A percentile compares a stretch with the other conserved stretches of the same genome.
These are phyloP conservation scores for Globisporangium sylvaticum DNA, from an alignment of 352 stramenopile species.

Conservation along the genomic window DNA sequence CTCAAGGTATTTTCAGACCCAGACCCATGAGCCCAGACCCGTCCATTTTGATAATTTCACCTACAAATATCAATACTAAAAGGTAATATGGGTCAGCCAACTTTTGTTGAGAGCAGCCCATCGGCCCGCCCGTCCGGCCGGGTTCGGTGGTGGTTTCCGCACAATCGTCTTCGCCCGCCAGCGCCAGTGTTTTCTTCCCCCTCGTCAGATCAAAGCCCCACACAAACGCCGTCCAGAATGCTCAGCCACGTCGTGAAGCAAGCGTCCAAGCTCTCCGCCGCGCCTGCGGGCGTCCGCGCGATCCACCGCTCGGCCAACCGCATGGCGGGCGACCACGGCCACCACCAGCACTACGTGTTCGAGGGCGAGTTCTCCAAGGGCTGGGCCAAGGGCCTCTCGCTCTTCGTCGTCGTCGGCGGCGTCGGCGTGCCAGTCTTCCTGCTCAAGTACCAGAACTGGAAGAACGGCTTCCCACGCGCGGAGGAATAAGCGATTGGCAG, in stretches of 20 bases:
- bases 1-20: too few relatives aligned
- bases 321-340: conserved; percentile 67
- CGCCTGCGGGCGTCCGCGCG: conserved; percentile 41
- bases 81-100: too few relatives aligned
- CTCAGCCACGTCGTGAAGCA: conserved; percentile 68
- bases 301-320: conserved; percentile 77
- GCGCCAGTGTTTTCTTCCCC: conserved; percentile 18
- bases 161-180: too few relatives aligned
- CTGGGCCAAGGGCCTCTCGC: conserved; percentile 46
- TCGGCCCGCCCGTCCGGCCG: too few relatives aligned
- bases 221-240: conserved; percentile 20
- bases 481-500: conserved; percentile 41
- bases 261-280: conserved; percentile 53
- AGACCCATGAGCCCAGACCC: too few relatives aligned
- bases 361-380: conserved; percentile 79
- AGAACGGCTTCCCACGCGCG: conserved; percentile 80
- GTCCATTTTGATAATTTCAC: too few relatives aligned
- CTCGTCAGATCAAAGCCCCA: conserved; percentile 5
- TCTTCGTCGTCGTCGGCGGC: conserved; percentile 67
- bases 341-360: conserved; percentile 86
- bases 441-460: conserved; percentile 87
- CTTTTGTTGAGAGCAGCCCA: too few relatives aligned
- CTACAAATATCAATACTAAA: too few relatives aligned
- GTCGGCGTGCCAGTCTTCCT: conserved; percentile 56
- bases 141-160: too few relatives aligned